Base-by-base conservation (phyloP, 2,329 filamentous ascomycete species). In the Ceratocystis ficicola region DNA sequence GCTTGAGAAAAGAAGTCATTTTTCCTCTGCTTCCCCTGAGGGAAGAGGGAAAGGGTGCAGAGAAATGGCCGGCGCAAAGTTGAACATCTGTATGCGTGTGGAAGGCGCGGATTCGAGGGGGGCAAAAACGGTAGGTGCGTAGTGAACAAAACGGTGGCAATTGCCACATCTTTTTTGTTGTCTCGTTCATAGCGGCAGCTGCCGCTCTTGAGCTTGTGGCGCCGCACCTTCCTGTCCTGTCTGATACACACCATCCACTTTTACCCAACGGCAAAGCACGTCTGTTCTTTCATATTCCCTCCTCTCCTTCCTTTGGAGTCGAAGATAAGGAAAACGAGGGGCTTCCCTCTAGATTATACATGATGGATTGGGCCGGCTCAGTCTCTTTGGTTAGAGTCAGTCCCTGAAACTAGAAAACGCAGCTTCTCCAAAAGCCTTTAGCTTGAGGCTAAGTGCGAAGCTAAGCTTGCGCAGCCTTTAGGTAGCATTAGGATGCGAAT, bases 171-270 rank as follows among this genome's bases (percentile, higher is more conserved):
- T 7, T 59, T 6, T 32, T 30, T 59, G 28, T 32, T 30, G 25
- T 32, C 52, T 8, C 25, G 25, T 59, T 28, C 28, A 25, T 8
- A 17, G n/a, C 52, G 25, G 28, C 25, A 30, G 36, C 25, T 59
- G 28, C 28, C 52, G 28, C 30, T 12, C 52, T 59, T 41, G 52
- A 17, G 17, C n/a, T 32, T 59, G 52, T 36, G 52, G 36, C 36
- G 36, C 36, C 36, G 36, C 36, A 41, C 12, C 52, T 59, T 59
- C 48, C 48, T 41, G 36, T 52, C 48, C 48, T 52, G 48, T 59
- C 52, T 32, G 28, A 59, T 30, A 59, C 52, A 32, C 25, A 32
- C 52, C 20, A 8, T 5, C 52, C 28, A 25, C 48, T 12, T 25
- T 52, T 25, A 25, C 1, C 20, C 48, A 52, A 25, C 48, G 48